Percentiles rank a stretch among this genome's conserved stretches.
Evolutionary conservation across 2,329 filamentous ascomycete genomes (phyloP).

Genomic region (Daldinia sp.): DNA sequence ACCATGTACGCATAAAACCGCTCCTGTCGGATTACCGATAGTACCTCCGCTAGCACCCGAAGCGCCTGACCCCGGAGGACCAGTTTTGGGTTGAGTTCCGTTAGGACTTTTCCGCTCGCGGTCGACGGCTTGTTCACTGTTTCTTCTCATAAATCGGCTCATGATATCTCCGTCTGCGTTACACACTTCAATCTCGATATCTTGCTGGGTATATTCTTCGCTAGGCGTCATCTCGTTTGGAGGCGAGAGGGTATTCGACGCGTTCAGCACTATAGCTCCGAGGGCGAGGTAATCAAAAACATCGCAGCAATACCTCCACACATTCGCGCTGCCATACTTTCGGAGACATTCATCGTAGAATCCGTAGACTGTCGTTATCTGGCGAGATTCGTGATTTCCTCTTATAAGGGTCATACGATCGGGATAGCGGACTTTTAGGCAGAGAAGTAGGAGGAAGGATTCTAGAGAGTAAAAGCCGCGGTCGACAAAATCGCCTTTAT

Average conservation of each 20-base stretch:
- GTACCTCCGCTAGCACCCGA: slow-evolving; percentile 72
- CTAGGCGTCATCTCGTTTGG: slow-evolving; percentile 56
- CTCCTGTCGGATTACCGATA: slow-evolving; percentile 76
- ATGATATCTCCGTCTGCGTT: slow-evolving; percentile 84
- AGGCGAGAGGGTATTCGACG: slow-evolving; percentile 69
- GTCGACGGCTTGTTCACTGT: slow-evolving; percentile 38
- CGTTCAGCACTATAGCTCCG: slow-evolving; percentile 89
- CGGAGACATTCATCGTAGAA: slow-evolving; percentile 98
- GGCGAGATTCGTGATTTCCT: slow-evolving; percentile 94
- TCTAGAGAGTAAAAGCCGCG: slow-evolving; percentile 98
- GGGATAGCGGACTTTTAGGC: slow-evolving; percentile 95
- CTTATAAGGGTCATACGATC: slow-evolving; percentile 96
- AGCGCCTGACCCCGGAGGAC: slow-evolving; percentile 81
- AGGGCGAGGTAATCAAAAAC: slow-evolving; percentile 97
- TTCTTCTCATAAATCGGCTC: slow-evolving; percentile 70
- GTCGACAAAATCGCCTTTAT: slow-evolving; percentile 90
- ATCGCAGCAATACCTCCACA: slow-evolving; percentile 97
- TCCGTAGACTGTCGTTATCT: slow-evolving; percentile 97
- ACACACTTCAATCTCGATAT: slow-evolving; percentile 92
- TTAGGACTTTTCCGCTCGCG: slow-evolving; percentile 45
- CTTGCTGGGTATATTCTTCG: slow-evolving; percentile 66
- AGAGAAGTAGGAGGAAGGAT: slow-evolving; percentile 93
- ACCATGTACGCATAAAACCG: slow-evolving; percentile 94
- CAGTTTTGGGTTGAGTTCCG: slow-evolving; percentile 62
- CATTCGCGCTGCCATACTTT: slow-evolving; percentile 96